A percentile compares a stretch with the other conserved stretches of the same genome.
These are phyloP conservation scores for Dothistroma pini DNA, from an alignment of 2,329 filamentous ascomycete species.

Conservation along the genomic window DNA sequence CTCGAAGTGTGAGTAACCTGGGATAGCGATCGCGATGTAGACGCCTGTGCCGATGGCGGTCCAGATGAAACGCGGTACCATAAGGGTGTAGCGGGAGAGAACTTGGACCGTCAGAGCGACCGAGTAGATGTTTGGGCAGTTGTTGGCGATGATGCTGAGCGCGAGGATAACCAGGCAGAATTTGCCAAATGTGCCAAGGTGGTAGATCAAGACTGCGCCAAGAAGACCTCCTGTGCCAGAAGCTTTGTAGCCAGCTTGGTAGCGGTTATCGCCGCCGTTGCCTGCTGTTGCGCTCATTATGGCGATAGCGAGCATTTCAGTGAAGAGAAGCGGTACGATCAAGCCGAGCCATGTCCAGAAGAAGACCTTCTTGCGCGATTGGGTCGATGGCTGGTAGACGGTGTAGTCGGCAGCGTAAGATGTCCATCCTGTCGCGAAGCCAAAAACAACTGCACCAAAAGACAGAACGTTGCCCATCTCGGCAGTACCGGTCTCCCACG, in stretches of 20 bases:
- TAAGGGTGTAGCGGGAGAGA: constrained; percentile 55
- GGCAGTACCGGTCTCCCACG: constrained; percentile 54
- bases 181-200: constrained; percentile 64
- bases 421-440: constrained; percentile 70
- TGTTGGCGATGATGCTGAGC: constrained; percentile 44
- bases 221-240: constrained; percentile 65
- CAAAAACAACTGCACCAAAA: constrained; percentile 63
- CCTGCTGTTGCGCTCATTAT: constrained; percentile 61
- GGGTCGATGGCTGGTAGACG: constrained; percentile 67
- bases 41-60: constrained; percentile 58
- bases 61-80: constrained; percentile 66
- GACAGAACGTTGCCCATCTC: constrained; percentile 63
- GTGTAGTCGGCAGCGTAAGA: constrained; percentile 74
- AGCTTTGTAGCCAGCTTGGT: constrained; percentile 51
- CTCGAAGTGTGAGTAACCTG: constrained; percentile 64
- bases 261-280: constrained; percentile 54
- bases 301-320: constrained; percentile 68
- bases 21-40: constrained; percentile 67
- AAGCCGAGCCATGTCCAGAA: constrained; percentile 66
- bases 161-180: constrained; percentile 57
- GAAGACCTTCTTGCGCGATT: constrained; percentile 62
- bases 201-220: constrained; percentile 59
- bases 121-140: constrained; percentile 58
- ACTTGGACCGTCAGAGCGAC: constrained; percentile 64
- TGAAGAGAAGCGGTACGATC: constrained; percentile 68